phyloP scores from a whole-genome alignment of 1,284 basidiomycete genomes.

The Stereum hirsutum region DNA sequence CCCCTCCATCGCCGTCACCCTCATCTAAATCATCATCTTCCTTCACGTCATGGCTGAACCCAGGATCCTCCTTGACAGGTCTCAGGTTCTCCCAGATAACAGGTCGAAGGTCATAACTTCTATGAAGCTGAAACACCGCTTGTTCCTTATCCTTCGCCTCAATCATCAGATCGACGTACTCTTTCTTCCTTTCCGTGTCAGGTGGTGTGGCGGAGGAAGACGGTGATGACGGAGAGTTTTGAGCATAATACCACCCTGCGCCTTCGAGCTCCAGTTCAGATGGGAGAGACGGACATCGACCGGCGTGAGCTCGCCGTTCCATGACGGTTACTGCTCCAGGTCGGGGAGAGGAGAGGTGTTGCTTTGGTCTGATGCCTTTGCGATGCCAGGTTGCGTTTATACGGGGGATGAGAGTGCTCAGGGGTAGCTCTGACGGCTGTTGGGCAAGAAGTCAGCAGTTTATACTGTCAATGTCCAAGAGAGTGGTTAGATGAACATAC shows the following conservation, averaged over 20 bases:
- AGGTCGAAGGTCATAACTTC: constrained; percentile 66
- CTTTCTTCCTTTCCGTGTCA: constrained; percentile 2
- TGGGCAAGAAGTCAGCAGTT: constrained; percentile 1
- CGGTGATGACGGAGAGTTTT: not conserved
- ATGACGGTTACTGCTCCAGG: constrained; percentile 70
- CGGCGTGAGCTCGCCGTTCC: constrained; percentile 81
- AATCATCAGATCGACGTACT: constrained; percentile 76
- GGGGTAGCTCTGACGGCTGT: constrained; percentile 43
- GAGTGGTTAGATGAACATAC: constrained; percentile 16
- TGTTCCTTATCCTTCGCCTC: constrained; percentile 94
- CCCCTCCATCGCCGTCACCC: too few species aligned
- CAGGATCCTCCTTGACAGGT: constrained; percentile 22
- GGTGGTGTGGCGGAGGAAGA: too few species aligned
- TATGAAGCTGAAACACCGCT: constrained; percentile 79
- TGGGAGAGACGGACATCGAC: constrained; percentile 66
- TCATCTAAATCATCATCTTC: too few species aligned
- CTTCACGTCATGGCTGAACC: too few species aligned
- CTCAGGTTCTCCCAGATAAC: constrained; percentile 46
- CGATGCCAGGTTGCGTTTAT: constrained; percentile 70
- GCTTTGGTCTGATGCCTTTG: constrained; percentile 78
- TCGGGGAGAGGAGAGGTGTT: constrained; percentile 80
- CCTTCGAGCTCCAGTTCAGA: constrained; percentile 55
- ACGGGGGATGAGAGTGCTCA: constrained; percentile 54
- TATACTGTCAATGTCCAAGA: not conserved
- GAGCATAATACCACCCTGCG: constrained; percentile 8